Evolutionary conservation across 805 yeast genomes (phyloP), one percentile per base, ranked within the genome.

Genomic region (Nakazawaea holstii): DNA sequence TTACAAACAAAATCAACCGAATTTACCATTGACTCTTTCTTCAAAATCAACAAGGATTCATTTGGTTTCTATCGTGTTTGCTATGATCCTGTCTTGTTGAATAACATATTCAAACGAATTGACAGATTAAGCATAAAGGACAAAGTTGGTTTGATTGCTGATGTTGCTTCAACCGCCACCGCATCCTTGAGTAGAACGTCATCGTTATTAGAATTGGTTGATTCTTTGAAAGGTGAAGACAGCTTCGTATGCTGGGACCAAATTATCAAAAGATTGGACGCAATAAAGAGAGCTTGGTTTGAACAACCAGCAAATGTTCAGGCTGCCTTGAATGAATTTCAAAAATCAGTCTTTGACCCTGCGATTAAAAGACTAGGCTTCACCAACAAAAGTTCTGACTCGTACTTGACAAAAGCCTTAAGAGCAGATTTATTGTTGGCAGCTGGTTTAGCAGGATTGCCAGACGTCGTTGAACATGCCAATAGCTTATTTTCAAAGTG

Each of bases 211-310:
- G 62, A 70, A 41, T 62, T 78, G 37, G 58, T 75, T 14, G 58
- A 61, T 45, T 53, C 62, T 6, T 59, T 66, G 15, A 60, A 66
- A 14, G 48, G 66, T 32, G 73, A 69, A 49, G 56, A 60, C 5
- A 69, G 70, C 35, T 70, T 65, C 52, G 69, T 73, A 41, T 80
- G 78, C 40, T 82, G 88, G 87, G 60, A 65, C 24, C 82, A 78
- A 56, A 65, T 80, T 38, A 60, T 72, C 24, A 64, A 67, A 30
- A 60, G 77, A 17, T 57, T 80, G 36, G 57, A 56, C 15, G 55
- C 59, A 24, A 58, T 77, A 27, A 53, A 61, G 31, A 54, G 57
- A 13, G 59, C 67, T 1, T 76, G 73, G 55, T 73, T 68, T 50
- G 66, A 62, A 35, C 58, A 65, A 43, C 51, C 62, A 4, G 60